phyloP scores from a whole-genome alignment of 2,329 filamentous ascomycete genomes.

The Davidsoniella neocaledoniae region DNA sequence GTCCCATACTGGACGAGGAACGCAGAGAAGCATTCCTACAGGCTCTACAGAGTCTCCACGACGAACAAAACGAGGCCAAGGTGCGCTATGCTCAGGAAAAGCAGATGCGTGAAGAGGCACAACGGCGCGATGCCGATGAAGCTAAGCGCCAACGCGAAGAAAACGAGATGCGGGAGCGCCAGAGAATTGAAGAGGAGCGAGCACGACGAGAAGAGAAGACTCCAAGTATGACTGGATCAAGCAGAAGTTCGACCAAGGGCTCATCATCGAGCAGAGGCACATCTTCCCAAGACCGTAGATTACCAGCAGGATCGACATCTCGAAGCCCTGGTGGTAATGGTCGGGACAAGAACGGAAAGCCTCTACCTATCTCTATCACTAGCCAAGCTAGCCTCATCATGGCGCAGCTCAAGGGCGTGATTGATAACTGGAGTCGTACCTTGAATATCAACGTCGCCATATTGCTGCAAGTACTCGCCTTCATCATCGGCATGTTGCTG shows the following conservation, averaged over 20 bases:
- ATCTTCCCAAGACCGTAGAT: background rate
- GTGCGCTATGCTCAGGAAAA: constrained; percentile 44
- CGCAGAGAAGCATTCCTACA: constrained; percentile 75
- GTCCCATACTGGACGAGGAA: constrained; percentile 80
- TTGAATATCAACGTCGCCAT: constrained; percentile 40
- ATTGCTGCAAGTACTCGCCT: constrained; percentile 51
- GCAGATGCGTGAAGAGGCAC: constrained; percentile 37
- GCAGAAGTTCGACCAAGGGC: constrained; percentile 15
- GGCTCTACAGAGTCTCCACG: constrained; percentile 66
- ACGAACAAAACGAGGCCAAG: constrained; percentile 64
- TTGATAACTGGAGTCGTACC: constrained; percentile 33
- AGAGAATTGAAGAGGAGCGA: constrained; percentile 37
- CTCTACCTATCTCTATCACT: constrained; percentile 17
- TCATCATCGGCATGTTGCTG: constrained; percentile 61
- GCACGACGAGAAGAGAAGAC: constrained; percentile 32
- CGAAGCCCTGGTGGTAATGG: background rate
- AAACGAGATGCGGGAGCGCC: constrained; percentile 39
- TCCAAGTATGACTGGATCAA: constrained; percentile 22
- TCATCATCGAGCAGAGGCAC: constrained; percentile 2
- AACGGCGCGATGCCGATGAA: constrained; percentile 40
- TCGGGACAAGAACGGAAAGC: constrained; percentile 10
- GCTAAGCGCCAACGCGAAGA: constrained; percentile 36
- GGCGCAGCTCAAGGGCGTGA: constrained; percentile 31
- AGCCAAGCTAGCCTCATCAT: constrained; percentile 34
- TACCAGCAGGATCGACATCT: background rate